Evolutionary conservation across 1,284 basidiomycete species (phyloP).

Genomic region (Thelephora terrestris): DNA sequence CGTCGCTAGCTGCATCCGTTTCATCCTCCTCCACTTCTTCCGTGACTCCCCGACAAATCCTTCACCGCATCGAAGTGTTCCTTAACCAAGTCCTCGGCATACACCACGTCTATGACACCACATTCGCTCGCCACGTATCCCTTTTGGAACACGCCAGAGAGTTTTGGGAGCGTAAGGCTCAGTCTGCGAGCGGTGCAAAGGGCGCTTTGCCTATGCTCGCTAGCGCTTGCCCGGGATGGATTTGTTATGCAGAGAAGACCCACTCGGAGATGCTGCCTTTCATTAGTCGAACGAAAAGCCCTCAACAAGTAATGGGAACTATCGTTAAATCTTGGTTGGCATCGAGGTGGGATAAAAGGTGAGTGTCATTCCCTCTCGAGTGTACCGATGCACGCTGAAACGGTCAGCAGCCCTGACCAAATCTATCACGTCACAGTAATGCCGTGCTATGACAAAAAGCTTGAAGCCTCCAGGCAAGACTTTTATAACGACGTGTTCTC

Average conservation of each 20-base stretch:
- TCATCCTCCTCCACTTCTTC: conserved; percentile 35
- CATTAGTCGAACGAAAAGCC: conserved; percentile 81
- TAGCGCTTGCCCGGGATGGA: conserved; percentile 97
- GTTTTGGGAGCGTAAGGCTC: conserved; percentile 59
- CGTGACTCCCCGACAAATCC: conserved; percentile 49
- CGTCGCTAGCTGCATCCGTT: conserved; percentile 75
- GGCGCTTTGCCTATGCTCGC: conserved; percentile 78
- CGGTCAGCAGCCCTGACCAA: conserved; percentile 51
- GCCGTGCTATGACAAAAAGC: conserved; percentile 99
- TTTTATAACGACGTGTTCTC: conserved; percentile 75
- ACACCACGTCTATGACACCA: conserved; percentile 82
- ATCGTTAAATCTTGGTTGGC: conserved; percentile 85
- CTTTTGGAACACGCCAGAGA: conserved; percentile 78
- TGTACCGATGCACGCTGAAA: not conserved
- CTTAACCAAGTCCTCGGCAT: conserved; percentile 54
- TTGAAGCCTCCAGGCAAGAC: conserved; percentile 90
- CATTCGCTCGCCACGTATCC: conserved; percentile 85
- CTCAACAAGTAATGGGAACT: conserved; percentile 91
- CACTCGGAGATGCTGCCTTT: conserved; percentile 91
- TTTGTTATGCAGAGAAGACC: conserved; percentile 98
- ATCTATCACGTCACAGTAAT: conserved; percentile 97
- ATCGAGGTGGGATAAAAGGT: conserved; percentile 53
- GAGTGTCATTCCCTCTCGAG: conserved; percentile 22
- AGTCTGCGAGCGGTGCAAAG: conserved; percentile 8
- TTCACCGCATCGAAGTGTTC: conserved; percentile 63